A percentile compares a stretch with the other conserved stretches of the same genome.
These are phyloP conservation scores for Leishmania mexicana DNA, from an alignment of 208 protist species.

Conservation along the genomic window DNA sequence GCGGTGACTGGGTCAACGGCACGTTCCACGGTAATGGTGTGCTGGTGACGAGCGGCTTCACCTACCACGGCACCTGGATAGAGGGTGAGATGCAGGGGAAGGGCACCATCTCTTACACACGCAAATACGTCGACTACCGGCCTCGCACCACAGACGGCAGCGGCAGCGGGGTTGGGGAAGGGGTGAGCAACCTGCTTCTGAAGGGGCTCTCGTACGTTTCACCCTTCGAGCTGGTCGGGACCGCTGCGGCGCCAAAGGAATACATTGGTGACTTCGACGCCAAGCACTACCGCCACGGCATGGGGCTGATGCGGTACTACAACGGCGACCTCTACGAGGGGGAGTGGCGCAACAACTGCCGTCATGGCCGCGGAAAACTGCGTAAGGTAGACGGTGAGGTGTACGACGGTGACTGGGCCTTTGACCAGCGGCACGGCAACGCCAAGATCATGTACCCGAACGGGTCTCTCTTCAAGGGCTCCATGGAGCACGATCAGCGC, in stretches of 20 bases:
- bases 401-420: conserved; percentile 80
- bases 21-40: conserved; percentile 79
- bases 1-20: conserved; percentile 67
- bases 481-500: conserved; percentile 59
- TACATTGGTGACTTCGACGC: conserved; percentile 78
- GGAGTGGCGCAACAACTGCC: conserved; percentile 70
- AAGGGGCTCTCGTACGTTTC: conserved; percentile 75
- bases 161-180: conserved; percentile 8
- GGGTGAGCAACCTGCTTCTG: conserved; percentile 48
- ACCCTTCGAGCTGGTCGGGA: conserved; percentile 59
- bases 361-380: conserved; percentile 61
- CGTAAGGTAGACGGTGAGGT: conserved; percentile 47
- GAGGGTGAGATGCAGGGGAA: conserved; percentile 46
- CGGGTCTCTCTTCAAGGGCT: conserved; percentile 77
- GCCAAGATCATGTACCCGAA: conserved; percentile 68
- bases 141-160: conserved; percentile 8
- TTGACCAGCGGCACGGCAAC: conserved; percentile 73
- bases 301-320: conserved; percentile 66
- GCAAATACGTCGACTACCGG: conserved; percentile 38
- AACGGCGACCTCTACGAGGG: conserved; percentile 89
- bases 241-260: conserved; percentile 48
- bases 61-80: conserved; percentile 73
- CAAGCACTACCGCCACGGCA: conserved; percentile 64
- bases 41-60: conserved; percentile 64
- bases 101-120: conserved; percentile 35